phyloP scores from a whole-genome alignment of 768 basidiomycete species.

The Trametopsis cervina region DNA sequence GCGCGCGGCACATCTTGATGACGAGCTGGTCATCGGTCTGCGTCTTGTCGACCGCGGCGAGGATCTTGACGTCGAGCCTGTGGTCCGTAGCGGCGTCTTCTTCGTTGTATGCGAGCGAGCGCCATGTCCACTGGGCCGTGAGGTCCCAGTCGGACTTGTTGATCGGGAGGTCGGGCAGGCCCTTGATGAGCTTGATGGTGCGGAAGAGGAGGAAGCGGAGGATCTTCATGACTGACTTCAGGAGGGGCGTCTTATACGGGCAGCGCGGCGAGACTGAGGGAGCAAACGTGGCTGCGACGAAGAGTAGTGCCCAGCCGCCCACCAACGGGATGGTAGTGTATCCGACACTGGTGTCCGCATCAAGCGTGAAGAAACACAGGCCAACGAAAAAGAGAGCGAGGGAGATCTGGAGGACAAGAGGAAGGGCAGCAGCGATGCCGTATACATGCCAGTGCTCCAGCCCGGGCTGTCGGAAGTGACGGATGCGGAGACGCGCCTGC shows the following conservation, averaged over 20 bases:
- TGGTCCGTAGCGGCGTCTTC: not conserved
- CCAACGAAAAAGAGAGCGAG: slow-evolving; percentile 6
- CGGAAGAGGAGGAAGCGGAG: not conserved
- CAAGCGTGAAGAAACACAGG: slow-evolving; percentile 2
- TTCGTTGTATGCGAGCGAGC: not conserved
- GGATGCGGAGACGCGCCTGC: not conserved
- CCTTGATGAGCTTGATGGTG: not conserved
- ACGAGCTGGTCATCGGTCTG: not conserved
- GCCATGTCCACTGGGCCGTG: not conserved
- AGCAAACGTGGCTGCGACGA: not conserved
- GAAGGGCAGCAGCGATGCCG: slow-evolving; percentile 3
- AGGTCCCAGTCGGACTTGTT: not conserved
- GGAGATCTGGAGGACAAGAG: slow-evolving; percentile 3
- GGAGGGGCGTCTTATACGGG: slow-evolving; percentile 1
- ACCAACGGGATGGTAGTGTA: not conserved
- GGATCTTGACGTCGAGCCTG: not conserved
- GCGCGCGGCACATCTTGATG: not conserved
- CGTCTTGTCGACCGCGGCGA: not conserved
- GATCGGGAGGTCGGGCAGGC: too few species aligned
- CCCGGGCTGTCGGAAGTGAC: not conserved
- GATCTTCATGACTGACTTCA: not conserved
- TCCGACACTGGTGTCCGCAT: not conserved
- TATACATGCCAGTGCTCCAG: not conserved
- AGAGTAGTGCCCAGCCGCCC: not conserved
- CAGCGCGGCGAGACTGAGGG: slow-evolving; percentile 2